Evolutionary conservation across 2,329 filamentous ascomycete genomes (phyloP), one percentile per base, ranked within the genome.

Genomic region (Fusarium azukiicola): DNA sequence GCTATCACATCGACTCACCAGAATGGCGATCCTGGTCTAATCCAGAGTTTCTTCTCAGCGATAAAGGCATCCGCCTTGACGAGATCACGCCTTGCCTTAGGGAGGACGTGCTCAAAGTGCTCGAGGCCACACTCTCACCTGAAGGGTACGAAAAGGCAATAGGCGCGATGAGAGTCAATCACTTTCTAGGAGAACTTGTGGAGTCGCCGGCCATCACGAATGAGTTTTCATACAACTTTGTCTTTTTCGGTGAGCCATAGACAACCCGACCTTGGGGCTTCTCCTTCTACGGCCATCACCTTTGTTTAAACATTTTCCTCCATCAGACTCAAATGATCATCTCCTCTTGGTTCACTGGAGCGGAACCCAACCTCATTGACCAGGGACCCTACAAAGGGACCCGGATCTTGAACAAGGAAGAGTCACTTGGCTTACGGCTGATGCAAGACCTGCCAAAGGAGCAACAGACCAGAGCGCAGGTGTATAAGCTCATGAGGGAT

Each of bases 261-360:
- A 83, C 87, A 1, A 88, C 88, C 0, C 80, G 86, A 12, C 93
- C 95, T 0, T 97, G 95, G 95, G 95, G 95, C 9, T 96, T 92
- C 87, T 92, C 93, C 0, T 93, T 96, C 81, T 97, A 96, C 87
- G 96, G 96, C 38, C 96, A 97, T 85, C 96, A 97, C 80, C 90
- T 97, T 14, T 96, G 95, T 80, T 90, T 97, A 14, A 94, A 94
- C 82, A 90, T 95, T 44, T 95, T 97, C 83, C 90, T 96, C 81
- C 91, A 94, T 83, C 89, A 89, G 44, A 86, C 88, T 0, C 94
- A 96, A 84, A 93, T 96, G 72, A 88, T 96, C 68, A 89, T 96
- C 10, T 93, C 93, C 1, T 96, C 96, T 0, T 96, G 94, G 87
- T 97, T 97, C 87, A 54, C 27, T 2, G 50, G 50, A 19, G 50